A percentile compares a stretch with the other conserved stretches of the same genome.
Evolutionary conservation across 2,329 filamentous ascomycete genomes (phyloP).

Genomic region (Emergomyces pasteurianus): DNA sequence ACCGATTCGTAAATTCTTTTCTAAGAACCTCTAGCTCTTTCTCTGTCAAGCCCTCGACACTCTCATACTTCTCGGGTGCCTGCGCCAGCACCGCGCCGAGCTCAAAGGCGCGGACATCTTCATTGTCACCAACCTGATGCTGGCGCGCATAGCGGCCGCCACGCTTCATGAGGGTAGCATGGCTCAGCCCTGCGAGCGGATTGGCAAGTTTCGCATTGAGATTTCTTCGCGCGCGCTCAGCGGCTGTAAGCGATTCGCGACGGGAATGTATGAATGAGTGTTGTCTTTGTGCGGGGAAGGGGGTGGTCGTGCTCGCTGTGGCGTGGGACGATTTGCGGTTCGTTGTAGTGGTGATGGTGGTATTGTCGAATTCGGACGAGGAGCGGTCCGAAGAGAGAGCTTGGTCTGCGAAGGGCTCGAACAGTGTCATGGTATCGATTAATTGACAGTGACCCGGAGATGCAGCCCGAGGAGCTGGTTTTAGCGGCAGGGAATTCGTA

Average conservation of each 20-base stretch:
- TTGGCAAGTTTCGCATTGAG: conserved; percentile 42
- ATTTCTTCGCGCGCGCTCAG: conserved; percentile 30
- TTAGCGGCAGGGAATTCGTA: not conserved
- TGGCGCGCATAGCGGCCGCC: conserved; percentile 47
- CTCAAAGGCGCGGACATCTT: conserved; percentile 47
- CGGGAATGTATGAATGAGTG: conserved; percentile 7
- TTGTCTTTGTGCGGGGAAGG: conserved; percentile 3
- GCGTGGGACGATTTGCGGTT: conserved; percentile 1
- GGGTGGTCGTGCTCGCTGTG: conserved; percentile 3
- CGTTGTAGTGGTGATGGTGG: conserved; percentile 1
- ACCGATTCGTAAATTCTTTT: conserved; percentile 53
- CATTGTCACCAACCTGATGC: conserved; percentile 43
- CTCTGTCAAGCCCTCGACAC: conserved; percentile 42
- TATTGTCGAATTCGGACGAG: conserved; percentile 8
- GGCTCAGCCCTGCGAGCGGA: conserved; percentile 38
- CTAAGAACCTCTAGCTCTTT: conserved; percentile 48
- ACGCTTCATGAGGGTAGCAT: conserved; percentile 41
- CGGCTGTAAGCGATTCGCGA: conserved; percentile 18
- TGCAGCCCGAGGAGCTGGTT: not conserved
- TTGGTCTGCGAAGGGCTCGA: not conserved
- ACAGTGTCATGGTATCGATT: not conserved
- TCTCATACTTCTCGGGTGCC: conserved; percentile 39
- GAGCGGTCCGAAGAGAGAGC: conserved; percentile 5
- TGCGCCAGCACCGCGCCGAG: conserved; percentile 49
- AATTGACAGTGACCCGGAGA: not conserved